Percentiles rank a stretch among this genome's conserved stretches.
Conservation (phyloP, 2,329 filamentous ascomycete species). For the Phoma sp. region DNA sequence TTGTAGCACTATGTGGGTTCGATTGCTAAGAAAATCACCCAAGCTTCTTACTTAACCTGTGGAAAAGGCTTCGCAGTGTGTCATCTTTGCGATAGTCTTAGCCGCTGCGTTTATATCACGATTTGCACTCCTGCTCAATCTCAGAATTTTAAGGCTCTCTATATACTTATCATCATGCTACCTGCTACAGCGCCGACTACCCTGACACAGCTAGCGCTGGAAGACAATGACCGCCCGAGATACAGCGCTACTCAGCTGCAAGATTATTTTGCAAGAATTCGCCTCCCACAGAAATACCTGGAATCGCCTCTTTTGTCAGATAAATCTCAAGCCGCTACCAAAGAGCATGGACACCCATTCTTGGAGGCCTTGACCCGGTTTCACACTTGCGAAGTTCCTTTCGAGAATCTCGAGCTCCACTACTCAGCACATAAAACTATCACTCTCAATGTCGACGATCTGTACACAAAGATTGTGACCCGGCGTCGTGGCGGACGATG, state of each 20-base stretch:
- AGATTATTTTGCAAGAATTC: conserved; percentile 10
- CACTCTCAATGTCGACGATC: conserved; percentile 51
- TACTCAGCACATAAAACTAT: conserved; percentile 40
- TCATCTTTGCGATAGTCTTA: no score
- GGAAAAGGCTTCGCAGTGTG: no score
- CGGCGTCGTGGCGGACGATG: conserved; percentile 59
- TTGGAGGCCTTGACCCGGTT: conserved; percentile 9
- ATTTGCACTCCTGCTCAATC: no score
- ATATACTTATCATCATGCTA: background rate
- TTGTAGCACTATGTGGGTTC: background rate
- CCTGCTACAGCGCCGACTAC: background rate
- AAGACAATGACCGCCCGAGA: conserved; percentile 11
- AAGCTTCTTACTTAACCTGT: no score
- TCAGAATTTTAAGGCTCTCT: no score
- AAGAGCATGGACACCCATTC: conserved; percentile 13
- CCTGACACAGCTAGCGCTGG: conserved; percentile 10
- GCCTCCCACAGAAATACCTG: conserved; percentile 8
- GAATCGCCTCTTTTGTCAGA: conserved; percentile 10
- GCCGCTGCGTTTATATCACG: no score
- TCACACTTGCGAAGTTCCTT: conserved; percentile 8
- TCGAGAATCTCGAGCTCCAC: conserved; percentile 43
- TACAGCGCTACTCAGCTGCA: conserved; percentile 11
- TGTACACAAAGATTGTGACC: conserved; percentile 57
- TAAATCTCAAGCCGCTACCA: conserved; percentile 1
- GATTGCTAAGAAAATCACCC: background rate